Evolutionary conservation across 345 rosid genomes (phyloP).

Genomic region (Toxicodendron radicans): DNA sequence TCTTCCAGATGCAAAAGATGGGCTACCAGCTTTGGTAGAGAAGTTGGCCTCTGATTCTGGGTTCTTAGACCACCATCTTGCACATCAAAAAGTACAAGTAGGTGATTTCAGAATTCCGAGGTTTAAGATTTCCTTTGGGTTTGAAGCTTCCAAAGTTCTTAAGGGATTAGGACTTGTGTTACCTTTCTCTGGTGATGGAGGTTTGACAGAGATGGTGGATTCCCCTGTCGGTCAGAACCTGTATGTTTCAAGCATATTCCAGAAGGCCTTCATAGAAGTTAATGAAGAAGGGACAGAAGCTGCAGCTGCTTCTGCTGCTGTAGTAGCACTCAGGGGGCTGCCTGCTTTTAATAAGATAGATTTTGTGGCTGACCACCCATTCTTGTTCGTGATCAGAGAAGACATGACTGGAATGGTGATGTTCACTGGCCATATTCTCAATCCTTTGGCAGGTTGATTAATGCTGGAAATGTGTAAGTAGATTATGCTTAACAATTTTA

Average conservation of each 20-base stretch:
- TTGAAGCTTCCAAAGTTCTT: slow-evolving; percentile 51
- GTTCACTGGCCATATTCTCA: slow-evolving; percentile 58
- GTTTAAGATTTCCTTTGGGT: slow-evolving; percentile 58
- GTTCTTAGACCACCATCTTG: slow-evolving; percentile 53
- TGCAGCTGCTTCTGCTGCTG: slow-evolving; percentile 59
- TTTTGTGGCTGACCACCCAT: slow-evolving; percentile 78
- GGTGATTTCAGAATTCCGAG: slow-evolving; percentile 59
- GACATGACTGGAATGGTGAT: slow-evolving; percentile 55
- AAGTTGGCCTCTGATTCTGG: slow-evolving; percentile 43
- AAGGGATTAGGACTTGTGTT: slow-evolving; percentile 50
- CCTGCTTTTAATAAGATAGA: slow-evolving; percentile 26
- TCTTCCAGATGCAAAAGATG: slow-evolving; percentile 66
- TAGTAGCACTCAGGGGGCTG: slow-evolving; percentile 12
- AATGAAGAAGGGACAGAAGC: slow-evolving; percentile 86
- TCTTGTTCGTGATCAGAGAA: slow-evolving; percentile 60
- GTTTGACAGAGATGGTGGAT: slow-evolving; percentile 61
- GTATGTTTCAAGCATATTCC: slow-evolving; percentile 52
- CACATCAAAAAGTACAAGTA: slow-evolving; percentile 34
- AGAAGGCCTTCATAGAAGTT: slow-evolving; percentile 63
- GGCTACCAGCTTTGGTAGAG: slow-evolving; percentile 51
- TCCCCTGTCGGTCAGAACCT: slow-evolving; percentile 40
- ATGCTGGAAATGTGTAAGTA: slow-evolving; percentile 12
- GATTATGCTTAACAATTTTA: not conserved
- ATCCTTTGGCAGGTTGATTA: slow-evolving; percentile 42
- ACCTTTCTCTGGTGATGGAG: slow-evolving; percentile 57